A percentile compares a stretch with the other conserved stretches of the same genome.
Evolutionary conservation across 2,329 filamentous ascomycete species (phyloP).

Genomic region (Verticillium nonalfalfae): DNA sequence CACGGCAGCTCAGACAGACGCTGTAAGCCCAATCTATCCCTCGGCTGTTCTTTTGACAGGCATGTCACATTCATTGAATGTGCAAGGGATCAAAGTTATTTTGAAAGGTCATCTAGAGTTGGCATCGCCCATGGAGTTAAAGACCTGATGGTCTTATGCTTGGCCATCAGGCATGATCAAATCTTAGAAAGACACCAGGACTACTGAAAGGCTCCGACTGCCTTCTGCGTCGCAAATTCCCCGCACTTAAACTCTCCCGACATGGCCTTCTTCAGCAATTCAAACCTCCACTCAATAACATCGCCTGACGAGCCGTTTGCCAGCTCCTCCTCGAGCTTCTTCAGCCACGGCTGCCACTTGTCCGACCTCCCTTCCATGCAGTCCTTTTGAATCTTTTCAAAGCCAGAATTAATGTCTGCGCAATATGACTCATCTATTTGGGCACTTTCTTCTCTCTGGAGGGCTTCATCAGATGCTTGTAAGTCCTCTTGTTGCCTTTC

Average conservation of each 20-base stretch:
- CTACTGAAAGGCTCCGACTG: too few relatives aligned
- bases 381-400: not conserved
- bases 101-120: too few relatives aligned
- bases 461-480: not conserved
- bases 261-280: not conserved
- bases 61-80: too few relatives aligned
- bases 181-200: too few relatives aligned
- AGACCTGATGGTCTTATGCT: too few relatives aligned
- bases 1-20: too few relatives aligned
- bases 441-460: not conserved
- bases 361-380: not conserved
- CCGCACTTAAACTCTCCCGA: not conserved
- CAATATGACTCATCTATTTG: not conserved
- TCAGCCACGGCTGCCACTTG: not conserved
- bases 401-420: not conserved
- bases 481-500: not conserved
- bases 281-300: not conserved
- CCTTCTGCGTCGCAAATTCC: not conserved
- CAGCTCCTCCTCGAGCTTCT: not conserved
- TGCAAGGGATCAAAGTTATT: too few relatives aligned
- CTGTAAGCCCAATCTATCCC: too few relatives aligned
- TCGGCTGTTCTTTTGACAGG: too few relatives aligned
- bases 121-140: too few relatives aligned
- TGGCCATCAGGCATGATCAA: too few relatives aligned
- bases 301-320: not conserved